Conservation (phyloP, 2,329 filamentous ascomycete species). For the Blastomyces gilchristii region DNA sequence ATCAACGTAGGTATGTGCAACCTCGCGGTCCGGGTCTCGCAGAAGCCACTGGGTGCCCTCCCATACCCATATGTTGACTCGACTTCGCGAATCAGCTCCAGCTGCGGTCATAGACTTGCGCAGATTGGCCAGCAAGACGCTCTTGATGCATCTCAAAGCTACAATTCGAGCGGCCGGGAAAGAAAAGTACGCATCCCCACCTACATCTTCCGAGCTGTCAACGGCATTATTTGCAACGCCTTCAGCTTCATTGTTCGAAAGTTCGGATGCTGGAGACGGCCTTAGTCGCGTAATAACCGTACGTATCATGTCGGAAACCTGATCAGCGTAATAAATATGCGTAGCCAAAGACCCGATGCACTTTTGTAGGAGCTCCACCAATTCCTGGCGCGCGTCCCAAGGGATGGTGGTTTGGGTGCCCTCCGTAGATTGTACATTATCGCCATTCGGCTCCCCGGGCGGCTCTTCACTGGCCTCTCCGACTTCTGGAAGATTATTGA, state of each 20-base stretch:
- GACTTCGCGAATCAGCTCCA: slow-evolving; percentile 58
- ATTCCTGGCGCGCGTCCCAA: slow-evolving; percentile 45
- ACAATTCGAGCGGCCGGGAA: slow-evolving; percentile 50
- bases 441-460: slow-evolving; percentile 9
- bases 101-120: slow-evolving; percentile 49
- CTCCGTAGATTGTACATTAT: slow-evolving; percentile 9
- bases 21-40: slow-evolving; percentile 63
- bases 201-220: slow-evolving; percentile 42
- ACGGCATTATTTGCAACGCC: slow-evolving; percentile 28
- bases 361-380: slow-evolving; percentile 61
- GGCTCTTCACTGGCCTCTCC: slow-evolving; percentile 22
- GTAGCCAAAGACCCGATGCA: slow-evolving; percentile 88
- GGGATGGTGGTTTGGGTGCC: slow-evolving; percentile 36
- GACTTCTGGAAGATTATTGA: slow-evolving; percentile 11
- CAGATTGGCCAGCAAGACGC: slow-evolving; percentile 69
- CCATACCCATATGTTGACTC: slow-evolving; percentile 74
- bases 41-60: slow-evolving; percentile 94
- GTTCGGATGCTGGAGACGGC: slow-evolving; percentile 43
- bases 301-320: slow-evolving; percentile 87
- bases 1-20: slow-evolving; percentile 77
- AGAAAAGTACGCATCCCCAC: slow-evolving; percentile 51
- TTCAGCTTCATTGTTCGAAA: slow-evolving; percentile 37
- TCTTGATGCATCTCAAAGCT: slow-evolving; percentile 70
- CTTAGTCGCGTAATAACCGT: slow-evolving; percentile 70
- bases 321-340: slow-evolving; percentile 93